Evolutionary conservation across 352 stramenopile genomes (phyloP).

Genomic region (Globisporangium megalacanthum): DNA sequence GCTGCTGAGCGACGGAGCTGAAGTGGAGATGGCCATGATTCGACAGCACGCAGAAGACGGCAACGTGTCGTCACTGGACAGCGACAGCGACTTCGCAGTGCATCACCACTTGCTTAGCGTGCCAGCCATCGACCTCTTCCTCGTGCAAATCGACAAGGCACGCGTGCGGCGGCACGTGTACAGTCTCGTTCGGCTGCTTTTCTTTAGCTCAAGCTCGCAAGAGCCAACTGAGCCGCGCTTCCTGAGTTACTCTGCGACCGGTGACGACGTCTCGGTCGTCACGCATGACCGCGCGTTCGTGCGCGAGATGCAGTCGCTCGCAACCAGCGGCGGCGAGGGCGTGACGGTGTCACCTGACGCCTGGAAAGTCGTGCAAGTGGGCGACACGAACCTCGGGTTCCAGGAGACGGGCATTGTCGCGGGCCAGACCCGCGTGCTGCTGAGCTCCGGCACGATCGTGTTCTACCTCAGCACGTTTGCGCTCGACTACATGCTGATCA

Average conservation of each 20-base stretch:
- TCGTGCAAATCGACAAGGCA: constrained; percentile 47
- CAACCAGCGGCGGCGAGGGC: constrained; percentile 19
- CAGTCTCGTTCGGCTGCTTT: constrained; percentile 46
- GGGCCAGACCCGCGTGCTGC: constrained; percentile 51
- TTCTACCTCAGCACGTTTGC: constrained; percentile 71
- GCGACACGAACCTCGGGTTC: constrained; percentile 54
- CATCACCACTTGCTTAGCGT: constrained; percentile 55
- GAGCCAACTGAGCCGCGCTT: constrained; percentile 14
- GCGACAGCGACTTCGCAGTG: constrained; percentile 13
- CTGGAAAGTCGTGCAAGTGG: constrained; percentile 64
- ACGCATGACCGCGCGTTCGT: constrained; percentile 44
- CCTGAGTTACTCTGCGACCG: constrained; percentile 56
- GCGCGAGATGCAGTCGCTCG: constrained; percentile 27
- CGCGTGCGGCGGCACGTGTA: constrained; percentile 51
- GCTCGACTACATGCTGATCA: constrained; percentile 71
- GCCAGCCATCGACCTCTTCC: constrained; percentile 38
- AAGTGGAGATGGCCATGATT: neutral
- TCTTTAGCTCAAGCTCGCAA: constrained; percentile 13
- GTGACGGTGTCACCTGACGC: constrained; percentile 56
- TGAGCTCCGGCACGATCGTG: constrained; percentile 51
- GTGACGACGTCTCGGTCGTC: constrained; percentile 50
- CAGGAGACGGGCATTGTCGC: constrained; percentile 57
- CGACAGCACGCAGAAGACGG: too few relatives aligned
- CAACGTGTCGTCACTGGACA: too few relatives aligned
- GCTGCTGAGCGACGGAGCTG: constrained; percentile 5